Evolutionary conservation across 106 monocot genomes (phyloP).

Genomic region (Alisma plantagoaquatica): DNA sequence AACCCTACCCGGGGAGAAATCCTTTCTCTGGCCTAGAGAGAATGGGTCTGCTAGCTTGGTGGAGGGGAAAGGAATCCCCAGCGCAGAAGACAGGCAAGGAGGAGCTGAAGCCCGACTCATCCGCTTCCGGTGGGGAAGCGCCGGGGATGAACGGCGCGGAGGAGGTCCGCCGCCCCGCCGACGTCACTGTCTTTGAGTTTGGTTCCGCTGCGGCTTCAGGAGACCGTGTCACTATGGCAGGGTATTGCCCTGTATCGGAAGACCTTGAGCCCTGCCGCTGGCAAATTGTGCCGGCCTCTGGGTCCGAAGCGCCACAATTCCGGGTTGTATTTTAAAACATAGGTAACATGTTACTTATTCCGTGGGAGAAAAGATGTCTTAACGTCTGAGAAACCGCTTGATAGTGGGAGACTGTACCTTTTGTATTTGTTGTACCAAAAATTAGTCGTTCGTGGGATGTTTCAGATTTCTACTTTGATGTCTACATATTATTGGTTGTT

Average conservation of each 20-base stretch:
- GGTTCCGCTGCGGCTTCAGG: conserved; percentile 25
- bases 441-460: too few species aligned
- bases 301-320: conserved; percentile 28
- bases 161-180: conserved; percentile 26
- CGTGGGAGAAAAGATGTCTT: too few species aligned
- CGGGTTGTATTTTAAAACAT: conserved; percentile 28
- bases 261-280: conserved; percentile 34
- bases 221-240: conserved; percentile 16
- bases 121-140: conserved; percentile 6
- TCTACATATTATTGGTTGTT: too few species aligned
- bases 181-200: conserved; percentile 32
- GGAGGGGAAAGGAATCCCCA: conserved; percentile 12
- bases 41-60: conserved; percentile 26
- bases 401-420: too few species aligned
- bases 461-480: too few species aligned
- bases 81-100: too few species aligned
- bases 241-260: conserved; percentile 31
- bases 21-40: background rate
- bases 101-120: background rate
- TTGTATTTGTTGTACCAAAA: too few species aligned
- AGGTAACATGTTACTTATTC: too few species aligned
- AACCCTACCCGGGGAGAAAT: too few species aligned
- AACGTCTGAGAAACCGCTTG: too few species aligned
- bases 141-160: conserved; percentile 21
- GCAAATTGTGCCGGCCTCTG: conserved; percentile 17